Percentiles rank a stretch among this genome's conserved stretches.
Conservation (phyloP, 1,139 yeast species). For the Yamadazyma buinensis region DNA sequence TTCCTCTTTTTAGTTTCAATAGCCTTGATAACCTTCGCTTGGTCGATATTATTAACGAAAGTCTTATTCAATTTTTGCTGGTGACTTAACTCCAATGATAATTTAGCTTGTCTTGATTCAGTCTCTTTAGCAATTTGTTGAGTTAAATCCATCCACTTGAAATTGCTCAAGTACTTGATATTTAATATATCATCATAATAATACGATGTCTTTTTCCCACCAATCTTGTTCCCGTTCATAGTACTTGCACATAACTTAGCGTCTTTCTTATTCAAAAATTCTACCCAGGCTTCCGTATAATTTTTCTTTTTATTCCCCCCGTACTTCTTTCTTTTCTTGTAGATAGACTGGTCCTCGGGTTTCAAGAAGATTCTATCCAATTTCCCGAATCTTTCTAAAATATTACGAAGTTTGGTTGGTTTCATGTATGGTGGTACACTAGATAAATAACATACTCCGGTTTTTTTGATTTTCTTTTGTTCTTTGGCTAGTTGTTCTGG, state of each 20-base stretch:
- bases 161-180: constrained; percentile 82
- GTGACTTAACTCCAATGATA: constrained; percentile 84
- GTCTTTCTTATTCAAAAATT: constrained; percentile 74
- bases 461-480: constrained; percentile 56
- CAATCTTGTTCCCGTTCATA: constrained; percentile 81
- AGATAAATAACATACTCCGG: constrained; percentile 91
- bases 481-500: constrained; percentile 55
- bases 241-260: constrained; percentile 88
- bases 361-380: constrained; percentile 81
- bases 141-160: constrained; percentile 93
- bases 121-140: constrained; percentile 91
- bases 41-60: constrained; percentile 80
- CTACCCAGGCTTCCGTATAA: constrained; percentile 97
- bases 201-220: constrained; percentile 90
- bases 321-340: constrained; percentile 67
- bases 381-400: constrained; percentile 77
- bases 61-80: constrained; percentile 84
- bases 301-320: constrained; percentile 94
- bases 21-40: constrained; percentile 72
- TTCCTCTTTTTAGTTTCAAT: constrained; percentile 51
- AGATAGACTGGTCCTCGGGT: constrained; percentile 71
- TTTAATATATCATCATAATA: constrained; percentile 93
- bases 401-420: constrained; percentile 83
- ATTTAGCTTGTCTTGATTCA: constrained; percentile 81
- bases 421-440: constrained; percentile 96